phyloP scores from a whole-genome alignment of 345 rosid genomes.

The Eucalyptus erythrocorys region DNA sequence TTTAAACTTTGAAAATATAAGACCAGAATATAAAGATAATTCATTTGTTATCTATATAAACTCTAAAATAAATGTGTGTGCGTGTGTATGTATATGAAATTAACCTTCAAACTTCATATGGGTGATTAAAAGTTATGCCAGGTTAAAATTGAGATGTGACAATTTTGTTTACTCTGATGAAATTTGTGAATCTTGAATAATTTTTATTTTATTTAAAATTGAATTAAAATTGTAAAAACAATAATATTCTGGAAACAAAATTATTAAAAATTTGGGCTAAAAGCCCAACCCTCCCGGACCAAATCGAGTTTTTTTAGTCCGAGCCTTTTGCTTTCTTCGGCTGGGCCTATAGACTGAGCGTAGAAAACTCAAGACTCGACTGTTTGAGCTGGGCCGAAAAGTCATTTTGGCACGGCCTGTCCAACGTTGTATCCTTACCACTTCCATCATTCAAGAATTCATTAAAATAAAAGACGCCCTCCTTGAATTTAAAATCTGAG shows the following conservation, averaged over 20 bases:
- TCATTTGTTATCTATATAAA: no score
- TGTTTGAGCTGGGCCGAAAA: not conserved
- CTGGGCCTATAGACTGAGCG: not conserved
- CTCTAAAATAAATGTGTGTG: no score
- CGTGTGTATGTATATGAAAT: no score
- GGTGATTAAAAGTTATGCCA: not conserved
- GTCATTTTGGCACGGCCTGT: not conserved
- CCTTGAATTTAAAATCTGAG: not conserved
- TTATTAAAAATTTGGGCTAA: not conserved
- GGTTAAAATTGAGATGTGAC: not conserved
- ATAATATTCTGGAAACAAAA: not conserved
- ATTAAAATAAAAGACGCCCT: not conserved
- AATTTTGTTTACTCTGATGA: not conserved
- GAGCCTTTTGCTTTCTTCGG: not conserved
- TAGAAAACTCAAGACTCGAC: not conserved
- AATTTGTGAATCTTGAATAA: not conserved
- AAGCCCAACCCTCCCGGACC: not conserved
- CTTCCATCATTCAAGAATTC: not conserved
- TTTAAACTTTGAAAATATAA: no score
- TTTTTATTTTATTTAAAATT: no score
- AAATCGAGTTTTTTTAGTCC: not conserved
- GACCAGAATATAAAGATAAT: not conserved
- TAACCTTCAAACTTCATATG: not conserved
- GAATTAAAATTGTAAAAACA: not conserved
- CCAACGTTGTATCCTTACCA: not conserved